Percentiles rank a stretch among this genome's conserved stretches.
Evolutionary conservation across 768 basidiomycete species (phyloP).

Genomic region (Candolleomyces eurysporus): DNA sequence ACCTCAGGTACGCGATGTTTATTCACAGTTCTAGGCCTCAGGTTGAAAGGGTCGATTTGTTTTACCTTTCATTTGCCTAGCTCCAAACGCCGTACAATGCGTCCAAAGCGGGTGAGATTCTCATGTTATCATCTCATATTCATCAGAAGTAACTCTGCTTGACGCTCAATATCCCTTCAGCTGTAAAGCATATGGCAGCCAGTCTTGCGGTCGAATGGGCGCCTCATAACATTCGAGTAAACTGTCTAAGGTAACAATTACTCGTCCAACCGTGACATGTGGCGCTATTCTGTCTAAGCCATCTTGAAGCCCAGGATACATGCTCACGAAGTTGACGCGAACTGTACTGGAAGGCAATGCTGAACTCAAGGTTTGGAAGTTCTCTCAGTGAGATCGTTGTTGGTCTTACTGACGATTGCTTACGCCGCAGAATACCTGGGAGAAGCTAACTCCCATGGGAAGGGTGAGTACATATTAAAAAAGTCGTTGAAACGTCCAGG

Average conservation of each 20-base stretch:
- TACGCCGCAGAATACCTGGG: constrained; percentile 70
- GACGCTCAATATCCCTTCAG: constrained; percentile 31
- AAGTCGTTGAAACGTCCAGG: neutral
- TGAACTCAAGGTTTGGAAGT: constrained; percentile 61
- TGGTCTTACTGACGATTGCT: constrained; percentile 2
- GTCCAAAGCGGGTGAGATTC: constrained; percentile 75
- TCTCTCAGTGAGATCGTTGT: neutral
- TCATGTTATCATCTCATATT: neutral
- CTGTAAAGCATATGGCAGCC: constrained; percentile 92
- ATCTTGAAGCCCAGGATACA: constrained; percentile 81
- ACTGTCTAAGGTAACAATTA: constrained; percentile 61
- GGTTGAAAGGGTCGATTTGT: neutral
- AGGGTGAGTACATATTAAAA: constrained; percentile 46
- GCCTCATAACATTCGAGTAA: constrained; percentile 82
- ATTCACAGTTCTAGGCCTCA: neutral
- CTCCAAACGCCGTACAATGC: constrained; percentile 95
- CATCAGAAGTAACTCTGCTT: neutral
- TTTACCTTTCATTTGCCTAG: constrained; percentile 28
- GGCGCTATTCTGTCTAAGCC: no score
- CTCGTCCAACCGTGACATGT: no score
- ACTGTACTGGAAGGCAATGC: constrained; percentile 74
- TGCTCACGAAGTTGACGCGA: constrained; percentile 86
- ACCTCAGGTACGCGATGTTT: constrained; percentile 58
- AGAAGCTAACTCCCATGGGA: constrained; percentile 81
- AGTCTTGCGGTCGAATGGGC: constrained; percentile 97